Conservation (phyloP, 2,329 filamentous ascomycete species). For the Stenocarpella maydis region DNA sequence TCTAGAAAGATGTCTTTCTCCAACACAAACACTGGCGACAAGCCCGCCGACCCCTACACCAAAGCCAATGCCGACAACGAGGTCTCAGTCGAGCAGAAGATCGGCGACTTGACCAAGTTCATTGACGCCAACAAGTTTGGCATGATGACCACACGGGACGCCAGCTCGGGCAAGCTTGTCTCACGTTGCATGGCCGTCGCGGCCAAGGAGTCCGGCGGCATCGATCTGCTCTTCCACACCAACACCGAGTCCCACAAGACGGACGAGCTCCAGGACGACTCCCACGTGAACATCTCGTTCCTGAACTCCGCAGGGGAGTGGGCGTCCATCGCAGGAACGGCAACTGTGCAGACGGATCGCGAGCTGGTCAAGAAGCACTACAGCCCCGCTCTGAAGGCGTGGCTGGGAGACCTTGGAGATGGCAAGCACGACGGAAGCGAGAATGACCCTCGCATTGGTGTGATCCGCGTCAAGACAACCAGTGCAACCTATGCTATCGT, state of each 20-base stretch:
- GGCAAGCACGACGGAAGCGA: constrained; percentile 83
- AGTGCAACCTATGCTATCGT: constrained; percentile 77
- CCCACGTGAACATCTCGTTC: constrained; percentile 84
- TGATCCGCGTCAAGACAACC: constrained; percentile 79
- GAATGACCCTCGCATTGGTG: constrained; percentile 80
- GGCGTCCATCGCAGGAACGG: constrained; percentile 83
- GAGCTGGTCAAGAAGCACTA: constrained; percentile 78
- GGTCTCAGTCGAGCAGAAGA: constrained; percentile 74
- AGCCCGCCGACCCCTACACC: constrained; percentile 80
- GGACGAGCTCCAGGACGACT: constrained; percentile 76
- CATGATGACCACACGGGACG: constrained; percentile 84
- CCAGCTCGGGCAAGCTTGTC: constrained; percentile 70
- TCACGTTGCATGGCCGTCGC: constrained; percentile 89
- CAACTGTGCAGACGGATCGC: constrained; percentile 74
- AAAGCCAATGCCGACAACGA: constrained; percentile 72
- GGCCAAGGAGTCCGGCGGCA: constrained; percentile 77
- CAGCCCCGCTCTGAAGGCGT: constrained; percentile 76
- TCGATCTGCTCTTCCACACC: constrained; percentile 89
- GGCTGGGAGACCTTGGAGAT: constrained; percentile 86
- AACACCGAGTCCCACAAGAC: constrained; percentile 92
- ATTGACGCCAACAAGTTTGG: constrained; percentile 80
- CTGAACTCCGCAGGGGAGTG: constrained; percentile 80
- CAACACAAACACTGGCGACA: constrained; percentile 68
- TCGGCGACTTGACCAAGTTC: constrained; percentile 77
- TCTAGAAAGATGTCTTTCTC: constrained; percentile 50